Base-by-base conservation (phyloP, 495 filamentous ascomycete species). In the Aspergillus campestris region DNA sequence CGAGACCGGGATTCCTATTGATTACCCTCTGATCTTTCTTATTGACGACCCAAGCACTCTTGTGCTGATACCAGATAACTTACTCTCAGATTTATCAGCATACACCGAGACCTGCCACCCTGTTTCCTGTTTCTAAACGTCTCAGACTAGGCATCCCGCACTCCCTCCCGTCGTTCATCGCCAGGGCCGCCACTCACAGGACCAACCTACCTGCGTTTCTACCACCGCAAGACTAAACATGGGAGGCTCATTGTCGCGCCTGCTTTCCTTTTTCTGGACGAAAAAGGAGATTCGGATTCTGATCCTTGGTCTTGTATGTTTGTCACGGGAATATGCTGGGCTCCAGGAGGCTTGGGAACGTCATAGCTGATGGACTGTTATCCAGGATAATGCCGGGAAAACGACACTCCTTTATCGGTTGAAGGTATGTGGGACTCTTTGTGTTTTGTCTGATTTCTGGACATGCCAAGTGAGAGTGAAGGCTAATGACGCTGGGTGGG, bases 201-300 rank as follows among this genome's bases (percentile, higher is more conserved):
- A 45, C 38, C 18, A 24, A 24, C 18, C 18, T 2, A 24, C 18
- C 4, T 24, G n/a, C 18, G 18, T 24, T 24, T 24, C 33, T 6
- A n/a, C 33, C 24, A 40, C 34, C 37, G 34, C 48, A 56, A 37
- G 58, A 42, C 50, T 42, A 53, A 58, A 12, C 49, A 96, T 96
- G 90, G 90, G 90, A 59, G 82, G 74, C 44, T 81, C 79, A 56
- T 68, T 92, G 50, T 91, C 87, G 51, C 83, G 83, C 67, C 57
- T 81, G 34, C 76, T 90, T 62, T 83, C 80, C 61, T 67, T 94
- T 24, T 46, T 95, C 24, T 95, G 83, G 83, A 69, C 84, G 24
- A 96, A 96, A 75, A 98, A 96, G 68, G 92, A 98, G 65, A 95
- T 96, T 47, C 74, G 92, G 49, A 98, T 98, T 61, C 70, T 98